Conservation (phyloP, 2,329 filamentous ascomycete genomes). For the Incumbomyces lentus region DNA sequence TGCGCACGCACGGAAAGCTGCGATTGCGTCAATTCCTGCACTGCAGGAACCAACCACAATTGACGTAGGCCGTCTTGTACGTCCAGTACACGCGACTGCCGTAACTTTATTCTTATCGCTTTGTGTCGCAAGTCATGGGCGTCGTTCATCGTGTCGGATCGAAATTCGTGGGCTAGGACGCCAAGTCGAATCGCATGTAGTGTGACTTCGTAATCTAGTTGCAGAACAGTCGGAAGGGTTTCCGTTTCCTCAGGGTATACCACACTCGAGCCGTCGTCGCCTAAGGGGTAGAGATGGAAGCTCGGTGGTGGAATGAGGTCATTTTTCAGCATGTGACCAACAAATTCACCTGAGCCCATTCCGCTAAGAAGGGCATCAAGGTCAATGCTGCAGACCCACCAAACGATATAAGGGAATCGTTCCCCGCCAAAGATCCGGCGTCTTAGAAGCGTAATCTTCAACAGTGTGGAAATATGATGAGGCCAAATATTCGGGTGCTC, state of each 20-base stretch:
- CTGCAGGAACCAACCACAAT: conserved; percentile 30
- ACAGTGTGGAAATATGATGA: conserved; percentile 43
- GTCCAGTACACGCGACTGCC: conserved; percentile 27
- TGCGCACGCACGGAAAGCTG: conserved; percentile 27
- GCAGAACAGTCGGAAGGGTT: conserved; percentile 32
- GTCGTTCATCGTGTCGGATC: conserved; percentile 25
- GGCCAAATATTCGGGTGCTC: conserved; percentile 43
- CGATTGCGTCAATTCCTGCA: conserved; percentile 27
- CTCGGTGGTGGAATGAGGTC: conserved; percentile 37
- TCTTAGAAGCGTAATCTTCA: conserved; percentile 40
- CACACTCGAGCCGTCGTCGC: conserved; percentile 26
- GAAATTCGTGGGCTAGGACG: conserved; percentile 32
- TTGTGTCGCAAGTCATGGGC: conserved; percentile 13
- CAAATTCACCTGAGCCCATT: conserved; percentile 41
- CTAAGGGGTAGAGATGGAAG: conserved; percentile 29
- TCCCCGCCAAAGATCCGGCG: conserved; percentile 35
- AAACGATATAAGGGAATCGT: conserved; percentile 42
- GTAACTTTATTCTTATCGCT: conserved; percentile 18
- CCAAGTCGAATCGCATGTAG: conserved; percentile 36
- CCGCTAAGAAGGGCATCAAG: conserved; percentile 46
- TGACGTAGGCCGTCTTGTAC: conserved; percentile 29
- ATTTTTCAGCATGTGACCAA: conserved; percentile 37
- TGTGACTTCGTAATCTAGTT: conserved; percentile 37
- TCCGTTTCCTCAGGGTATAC: conserved; percentile 29
- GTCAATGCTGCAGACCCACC: conserved; percentile 46